Percentiles rank a stretch among this genome's conserved stretches.
phyloP scores from a whole-genome alignment of 2,329 filamentous ascomycete genomes.

The Ustilaginoidea virens region DNA sequence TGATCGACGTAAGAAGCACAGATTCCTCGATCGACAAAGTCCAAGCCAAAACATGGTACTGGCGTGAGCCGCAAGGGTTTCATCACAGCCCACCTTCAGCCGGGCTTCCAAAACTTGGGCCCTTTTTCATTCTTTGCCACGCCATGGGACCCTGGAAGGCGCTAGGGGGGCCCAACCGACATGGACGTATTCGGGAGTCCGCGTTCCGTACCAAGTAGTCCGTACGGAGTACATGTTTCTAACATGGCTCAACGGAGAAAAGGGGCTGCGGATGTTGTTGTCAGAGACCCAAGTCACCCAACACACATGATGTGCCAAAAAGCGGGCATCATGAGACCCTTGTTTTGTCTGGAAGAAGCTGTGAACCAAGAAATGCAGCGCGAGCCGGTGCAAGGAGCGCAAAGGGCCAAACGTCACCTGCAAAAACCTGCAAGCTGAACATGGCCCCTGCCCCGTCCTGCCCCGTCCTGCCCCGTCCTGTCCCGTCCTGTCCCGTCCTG shows the following conservation, averaged over 20 bases:
- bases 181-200: background rate
- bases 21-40: too few species aligned
- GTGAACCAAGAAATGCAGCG: conserved; percentile 2
- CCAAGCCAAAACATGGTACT: too few species aligned
- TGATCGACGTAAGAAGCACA: too few species aligned
- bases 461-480: too few species aligned
- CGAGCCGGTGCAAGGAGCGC: background rate
- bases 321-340: conserved; percentile 1
- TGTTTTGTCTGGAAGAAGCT: conserved; percentile 3
- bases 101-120: background rate
- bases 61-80: too few species aligned
- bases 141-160: conserved; percentile 4
- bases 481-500: too few species aligned
- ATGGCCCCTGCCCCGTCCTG: too few species aligned
- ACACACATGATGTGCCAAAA: background rate
- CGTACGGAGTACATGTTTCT: too few species aligned
- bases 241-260: conserved; percentile 2
- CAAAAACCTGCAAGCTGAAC: too few species aligned
- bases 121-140: background rate
- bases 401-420: background rate
- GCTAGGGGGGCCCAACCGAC: conserved; percentile 3
- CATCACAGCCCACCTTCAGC: too few species aligned
- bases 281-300: background rate
- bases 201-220: too few species aligned
- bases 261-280: conserved; percentile 1